Base-by-base conservation (phyloP, 2,329 filamentous ascomycete genomes). In the Epichloe hybrida region DNA sequence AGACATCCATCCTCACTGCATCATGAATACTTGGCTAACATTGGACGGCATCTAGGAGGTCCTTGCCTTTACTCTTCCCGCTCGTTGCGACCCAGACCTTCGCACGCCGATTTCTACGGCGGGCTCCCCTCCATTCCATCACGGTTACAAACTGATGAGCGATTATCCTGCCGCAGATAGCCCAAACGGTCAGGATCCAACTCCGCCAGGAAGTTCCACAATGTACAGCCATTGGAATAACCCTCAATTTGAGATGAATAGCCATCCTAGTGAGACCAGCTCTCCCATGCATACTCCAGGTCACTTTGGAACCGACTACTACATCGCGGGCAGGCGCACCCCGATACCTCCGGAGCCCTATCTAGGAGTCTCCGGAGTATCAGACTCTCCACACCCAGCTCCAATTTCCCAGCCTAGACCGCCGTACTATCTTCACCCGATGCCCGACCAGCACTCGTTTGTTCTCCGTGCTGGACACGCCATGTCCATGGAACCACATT, bases 41-140 rank as follows among this genome's bases (percentile, higher is more conserved):
- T 17, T 8, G 7, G 15, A 17, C 39, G 17, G 4, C 17, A 45
- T 35, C 5, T 51, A 64, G 61, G 57, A 64, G 60, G 57, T 59
- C 31, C 60, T 62, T 7, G 57, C 66, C n/a, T 68, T 66, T 57
- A 59, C 52, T 53, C 57, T 65, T 58, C 54, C 62, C 56, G 49
- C 60, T 59, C 58, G 64, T 54, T 70, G 66, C 62, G 72, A 75
- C 55, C 60, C 69, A 38, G 66, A 65, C 43, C 64, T 77, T 50
- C 62, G 75, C 46, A 76, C 75, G n/a, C 75, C 76, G 27, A 69
- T 71, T n/a, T 77, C 75, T 45, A 66, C 66, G 46, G 65, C 67
- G 50, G 69, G 64, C 31, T 78, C 75, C 35, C 35, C 75, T 49
- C 70, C 71, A 46, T 57, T 75, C 42, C 66, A 69, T 49, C 71